These are phyloP conservation scores for Podospora pseudopauciseta DNA, from an alignment of 495 filamentous ascomycete species.

Conservation along the genomic window DNA sequence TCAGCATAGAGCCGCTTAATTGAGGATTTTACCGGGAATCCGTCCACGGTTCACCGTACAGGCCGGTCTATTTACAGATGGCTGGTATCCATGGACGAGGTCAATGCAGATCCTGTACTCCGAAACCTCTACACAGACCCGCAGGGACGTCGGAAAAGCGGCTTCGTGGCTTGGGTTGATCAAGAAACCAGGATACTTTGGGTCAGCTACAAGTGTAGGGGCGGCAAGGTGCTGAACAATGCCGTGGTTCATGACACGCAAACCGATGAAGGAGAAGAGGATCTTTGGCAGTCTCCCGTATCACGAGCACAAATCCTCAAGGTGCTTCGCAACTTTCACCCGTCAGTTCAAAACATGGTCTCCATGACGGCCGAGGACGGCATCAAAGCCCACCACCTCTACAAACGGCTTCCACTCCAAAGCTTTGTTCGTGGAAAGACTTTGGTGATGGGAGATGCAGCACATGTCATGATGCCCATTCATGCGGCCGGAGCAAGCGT, in stretches of 20 bases:
- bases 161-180: constrained; percentile 32
- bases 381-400: constrained; percentile 30
- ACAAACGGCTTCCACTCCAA: constrained; percentile 21
- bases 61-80: constrained; percentile 47
- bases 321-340: constrained; percentile 27
- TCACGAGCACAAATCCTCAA: constrained; percentile 20
- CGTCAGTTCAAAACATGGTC: constrained; percentile 20
- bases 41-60: constrained; percentile 18
- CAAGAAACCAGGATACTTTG: constrained; percentile 32
- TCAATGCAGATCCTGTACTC: constrained; percentile 35
- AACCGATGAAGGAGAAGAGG: constrained; percentile 14
- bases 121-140: constrained; percentile 18
- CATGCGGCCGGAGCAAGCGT: constrained; percentile 29
- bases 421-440: constrained; percentile 29
- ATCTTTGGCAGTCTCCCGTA: constrained; percentile 23
- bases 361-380: constrained; percentile 30
- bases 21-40: constrained; percentile 23
- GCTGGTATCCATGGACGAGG: constrained; percentile 38
- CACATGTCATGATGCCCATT: constrained; percentile 33
- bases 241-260: constrained; percentile 31
- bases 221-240: constrained; percentile 30
- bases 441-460: constrained; percentile 30
- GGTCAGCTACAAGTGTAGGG: constrained; percentile 46
- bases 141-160: constrained; percentile 15
- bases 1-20: constrained; percentile 33